Percentiles rank a stretch among this genome's conserved stretches.
Evolutionary conservation across 2,329 filamentous ascomycete genomes (phyloP).

Genomic region (Lasiodiplodia citricola): DNA sequence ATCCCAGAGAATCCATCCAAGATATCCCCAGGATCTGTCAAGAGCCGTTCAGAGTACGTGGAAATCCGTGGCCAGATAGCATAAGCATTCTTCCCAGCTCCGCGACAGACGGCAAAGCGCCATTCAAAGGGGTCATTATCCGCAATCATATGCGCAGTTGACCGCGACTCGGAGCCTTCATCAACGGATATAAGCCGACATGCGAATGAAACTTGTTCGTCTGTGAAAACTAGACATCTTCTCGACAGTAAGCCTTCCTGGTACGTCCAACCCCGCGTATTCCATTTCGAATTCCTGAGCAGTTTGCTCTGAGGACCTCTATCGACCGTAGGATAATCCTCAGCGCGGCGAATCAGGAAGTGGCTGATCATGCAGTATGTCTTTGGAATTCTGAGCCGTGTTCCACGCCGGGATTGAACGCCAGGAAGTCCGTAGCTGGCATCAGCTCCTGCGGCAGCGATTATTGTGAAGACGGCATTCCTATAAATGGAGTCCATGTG

Average conservation of each 20-base stretch:
- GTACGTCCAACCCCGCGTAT: not conserved
- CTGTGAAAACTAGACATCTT: not conserved
- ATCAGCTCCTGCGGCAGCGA: not conserved
- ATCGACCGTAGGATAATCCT: not conserved
- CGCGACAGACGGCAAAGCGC: too few relatives aligned
- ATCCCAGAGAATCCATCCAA: not conserved
- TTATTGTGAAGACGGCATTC: not conserved
- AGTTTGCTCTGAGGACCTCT: not conserved
- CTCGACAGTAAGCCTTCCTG: not conserved
- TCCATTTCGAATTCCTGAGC: not conserved
- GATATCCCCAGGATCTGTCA: not conserved
- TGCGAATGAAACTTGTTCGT: not conserved
- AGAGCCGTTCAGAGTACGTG: not conserved
- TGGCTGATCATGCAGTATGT: not conserved
- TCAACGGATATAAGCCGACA: not conserved
- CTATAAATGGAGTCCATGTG: constrained; percentile 28
- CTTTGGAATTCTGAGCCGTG: not conserved
- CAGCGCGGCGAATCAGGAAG: not conserved
- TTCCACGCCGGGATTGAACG: not conserved
- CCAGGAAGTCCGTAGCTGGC: not conserved
- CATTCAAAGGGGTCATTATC: too few relatives aligned
- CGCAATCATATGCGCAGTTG: too few relatives aligned
- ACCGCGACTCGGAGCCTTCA: not conserved
- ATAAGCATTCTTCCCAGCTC: too few relatives aligned
- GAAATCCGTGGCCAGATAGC: not conserved